Evolutionary conservation across 495 filamentous ascomycete genomes (phyloP).

Genomic region (Pyronema omphalodes): DNA sequence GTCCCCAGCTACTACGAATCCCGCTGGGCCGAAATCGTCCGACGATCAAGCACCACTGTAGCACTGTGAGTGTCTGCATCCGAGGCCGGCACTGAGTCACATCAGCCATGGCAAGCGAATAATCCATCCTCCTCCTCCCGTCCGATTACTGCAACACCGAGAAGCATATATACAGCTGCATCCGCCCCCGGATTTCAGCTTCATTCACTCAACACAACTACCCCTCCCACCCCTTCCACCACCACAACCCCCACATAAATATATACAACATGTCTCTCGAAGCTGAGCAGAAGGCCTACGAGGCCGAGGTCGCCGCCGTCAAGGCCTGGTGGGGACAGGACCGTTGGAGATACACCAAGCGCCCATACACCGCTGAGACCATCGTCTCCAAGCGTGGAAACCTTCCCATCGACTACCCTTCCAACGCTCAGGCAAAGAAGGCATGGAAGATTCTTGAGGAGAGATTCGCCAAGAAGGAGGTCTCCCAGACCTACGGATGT

Average conservation of each 20-base stretch:
- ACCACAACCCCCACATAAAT: slow-evolving; percentile 6
- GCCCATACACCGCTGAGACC: slow-evolving; percentile 88
- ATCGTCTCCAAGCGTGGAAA: slow-evolving; percentile 89
- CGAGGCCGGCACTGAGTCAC: slow-evolving; percentile 1
- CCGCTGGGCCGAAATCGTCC: slow-evolving; percentile 8
- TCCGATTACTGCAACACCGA: neutral
- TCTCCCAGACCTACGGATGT: slow-evolving; percentile 90
- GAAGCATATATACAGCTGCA: neutral
- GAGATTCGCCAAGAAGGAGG: slow-evolving; percentile 64
- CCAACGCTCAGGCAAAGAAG: slow-evolving; percentile 79
- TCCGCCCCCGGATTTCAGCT: neutral
- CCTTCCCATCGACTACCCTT: slow-evolving; percentile 79
- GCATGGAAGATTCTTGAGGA: slow-evolving; percentile 76
- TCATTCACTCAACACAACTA: slow-evolving; percentile 16
- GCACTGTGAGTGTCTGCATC: neutral
- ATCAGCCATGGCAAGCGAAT: neutral
- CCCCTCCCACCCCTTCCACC: slow-evolving; percentile 34
- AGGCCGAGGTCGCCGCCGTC: slow-evolving; percentile 64
- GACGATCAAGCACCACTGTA: neutral
- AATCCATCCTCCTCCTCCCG: neutral
- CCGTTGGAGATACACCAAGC: slow-evolving; percentile 80
- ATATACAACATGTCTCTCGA: slow-evolving; percentile 34
- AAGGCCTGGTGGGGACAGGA: slow-evolving; percentile 88
- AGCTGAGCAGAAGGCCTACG: slow-evolving; percentile 65
- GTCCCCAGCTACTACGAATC: neutral